Percentiles rank a stretch among this genome's conserved stretches.
Conservation (phyloP, 345 rosid genomes). For the Arabis hirsuta region DNA sequence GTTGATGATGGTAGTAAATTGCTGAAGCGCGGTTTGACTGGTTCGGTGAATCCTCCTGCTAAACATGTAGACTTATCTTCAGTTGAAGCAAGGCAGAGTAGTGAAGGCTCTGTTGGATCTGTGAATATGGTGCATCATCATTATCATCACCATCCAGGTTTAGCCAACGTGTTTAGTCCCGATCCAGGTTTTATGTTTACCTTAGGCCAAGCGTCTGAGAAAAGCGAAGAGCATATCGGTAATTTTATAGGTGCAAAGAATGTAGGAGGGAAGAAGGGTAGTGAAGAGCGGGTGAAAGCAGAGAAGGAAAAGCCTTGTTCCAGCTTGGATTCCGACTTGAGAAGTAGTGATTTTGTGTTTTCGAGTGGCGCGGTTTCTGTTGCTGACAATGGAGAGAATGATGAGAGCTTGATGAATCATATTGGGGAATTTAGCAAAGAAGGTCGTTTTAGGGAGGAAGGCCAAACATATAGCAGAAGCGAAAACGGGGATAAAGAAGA, state of each 20-base stretch:
- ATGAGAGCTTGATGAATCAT: constrained; percentile 51
- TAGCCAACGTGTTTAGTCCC: constrained; percentile 46
- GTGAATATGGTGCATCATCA: constrained; percentile 44
- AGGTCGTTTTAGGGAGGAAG: constrained; percentile 49
- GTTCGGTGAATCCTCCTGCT: constrained; percentile 48
- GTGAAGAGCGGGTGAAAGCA: constrained; percentile 71
- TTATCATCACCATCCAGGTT: constrained; percentile 36
- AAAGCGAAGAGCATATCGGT: constrained; percentile 72
- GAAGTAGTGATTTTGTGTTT: constrained; percentile 83
- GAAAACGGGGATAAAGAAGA: constrained; percentile 50
- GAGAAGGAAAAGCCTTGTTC: constrained; percentile 82
- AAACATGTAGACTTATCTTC: constrained; percentile 49
- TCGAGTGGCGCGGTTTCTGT: constrained; percentile 57
- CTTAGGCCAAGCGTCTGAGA: constrained; percentile 59
- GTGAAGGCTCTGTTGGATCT: constrained; percentile 59
- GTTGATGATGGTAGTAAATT: constrained; percentile 54
- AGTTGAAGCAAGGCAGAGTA: constrained; percentile 50
- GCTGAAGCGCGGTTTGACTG: constrained; percentile 71
- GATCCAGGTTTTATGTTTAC: constrained; percentile 60
- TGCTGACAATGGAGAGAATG: constrained; percentile 56
- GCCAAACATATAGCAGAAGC: constrained; percentile 48
- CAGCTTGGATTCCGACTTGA: constrained; percentile 83
- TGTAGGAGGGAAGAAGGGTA: constrained; percentile 67
- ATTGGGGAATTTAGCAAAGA: constrained; percentile 61
- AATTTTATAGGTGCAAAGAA: constrained; percentile 51